These are phyloP conservation scores for Penicillium herquei DNA, from an alignment of 495 filamentous ascomycete species.

Conservation along the genomic window DNA sequence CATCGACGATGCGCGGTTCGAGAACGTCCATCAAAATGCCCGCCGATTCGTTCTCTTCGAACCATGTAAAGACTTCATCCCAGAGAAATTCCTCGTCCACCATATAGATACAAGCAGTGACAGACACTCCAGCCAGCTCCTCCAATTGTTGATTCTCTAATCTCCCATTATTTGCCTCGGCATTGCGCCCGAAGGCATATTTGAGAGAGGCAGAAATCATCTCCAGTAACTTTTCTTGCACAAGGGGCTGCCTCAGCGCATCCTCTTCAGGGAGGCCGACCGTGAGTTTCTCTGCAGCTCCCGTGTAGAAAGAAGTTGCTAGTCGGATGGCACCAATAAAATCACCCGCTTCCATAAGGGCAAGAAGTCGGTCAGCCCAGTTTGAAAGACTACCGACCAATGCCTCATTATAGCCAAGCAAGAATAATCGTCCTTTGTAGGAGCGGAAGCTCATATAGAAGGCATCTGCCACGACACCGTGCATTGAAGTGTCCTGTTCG, in stretches of 20 bases:
- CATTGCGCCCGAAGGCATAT: conserved; percentile 74
- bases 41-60: conserved; percentile 70
- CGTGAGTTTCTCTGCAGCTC: conserved; percentile 84
- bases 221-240: conserved; percentile 84
- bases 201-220: conserved; percentile 93
- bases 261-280: conserved; percentile 91
- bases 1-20: conserved; percentile 80
- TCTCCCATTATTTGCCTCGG: conserved; percentile 45
- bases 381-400: conserved; percentile 89
- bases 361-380: conserved; percentile 96
- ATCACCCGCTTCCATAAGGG: conserved; percentile 92
- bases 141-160: conserved; percentile 60
- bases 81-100: conserved; percentile 79
- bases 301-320: conserved; percentile 88
- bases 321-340: conserved; percentile 87
- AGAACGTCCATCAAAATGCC: conserved; percentile 82
- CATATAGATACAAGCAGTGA: conserved; percentile 76
- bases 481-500: conserved; percentile 84
- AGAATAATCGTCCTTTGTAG: conserved; percentile 91
- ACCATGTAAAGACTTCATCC: conserved; percentile 85
- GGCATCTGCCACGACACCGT: conserved; percentile 94
- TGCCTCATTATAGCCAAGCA: conserved; percentile 86
- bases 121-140: conserved; percentile 78
- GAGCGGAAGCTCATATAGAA: conserved; percentile 96
- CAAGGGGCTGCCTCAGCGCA: conserved; percentile 69